Evolutionary conservation across 352 stramenopile genomes (phyloP), one percentile per base, ranked within the genome.

Genomic region (Pythium periplocum): DNA sequence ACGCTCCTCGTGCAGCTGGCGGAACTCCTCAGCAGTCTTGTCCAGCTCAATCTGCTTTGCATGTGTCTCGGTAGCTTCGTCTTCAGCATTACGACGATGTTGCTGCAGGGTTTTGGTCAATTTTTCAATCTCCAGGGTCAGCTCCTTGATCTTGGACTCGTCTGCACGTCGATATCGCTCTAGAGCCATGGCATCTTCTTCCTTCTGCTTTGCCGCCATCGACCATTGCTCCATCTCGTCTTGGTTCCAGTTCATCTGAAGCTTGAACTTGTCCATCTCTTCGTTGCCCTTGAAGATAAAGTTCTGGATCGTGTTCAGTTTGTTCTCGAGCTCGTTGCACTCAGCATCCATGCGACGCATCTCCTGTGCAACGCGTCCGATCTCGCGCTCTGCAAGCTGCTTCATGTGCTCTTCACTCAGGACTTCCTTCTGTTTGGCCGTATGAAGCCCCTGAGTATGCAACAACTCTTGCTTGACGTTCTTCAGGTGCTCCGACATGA

Each of bases 231-330:
- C 93, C 60, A 99, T 90, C 62, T 99, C 93, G 55, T 98, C 94
- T 63, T 98, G 96, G 69, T 98, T 99, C 90, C 91, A 98, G 73
- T 98, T 98, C 86, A 98, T 98, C 78, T 97, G 82, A 26, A 97
- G 71, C 68, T 97, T 98, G 60, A 98, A 98, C 54, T 87, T 80
- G 66, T 98, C 95, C 81, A 98, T 96, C 47, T 89, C 76, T 48
- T 98, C 91, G 53, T 97, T 97, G 35, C 86, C 90, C 38, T 90
- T 87, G 71, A 95, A 96, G 38, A 98, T 76, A 32, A 95, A 89
- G 39, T 84, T 94, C 62, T 98, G 90, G 30, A 96, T 70, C 8
- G 65, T 71, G 51, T 90, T 93, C 30, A 98, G 65, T 56, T 95
- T 93, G 51, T 75, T 84, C 58, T 96, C 77, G 5, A 94, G 51